Evolutionary conservation across 2,329 filamentous ascomycete species (phyloP), one percentile per base, ranked within the genome.

Genomic region (Fonsecaea pedrosoi): DNA sequence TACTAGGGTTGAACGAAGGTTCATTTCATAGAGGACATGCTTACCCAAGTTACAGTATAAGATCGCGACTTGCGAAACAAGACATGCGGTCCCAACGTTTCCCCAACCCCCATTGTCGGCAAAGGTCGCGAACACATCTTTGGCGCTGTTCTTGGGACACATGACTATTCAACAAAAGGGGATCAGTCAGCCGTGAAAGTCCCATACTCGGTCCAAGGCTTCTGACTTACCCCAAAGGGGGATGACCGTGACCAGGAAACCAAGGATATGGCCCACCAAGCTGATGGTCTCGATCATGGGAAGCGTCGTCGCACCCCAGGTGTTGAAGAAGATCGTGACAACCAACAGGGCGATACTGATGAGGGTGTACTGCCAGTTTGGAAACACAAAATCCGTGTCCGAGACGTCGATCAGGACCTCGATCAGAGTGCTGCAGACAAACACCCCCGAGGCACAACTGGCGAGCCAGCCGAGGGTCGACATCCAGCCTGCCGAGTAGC

Each of bases 401-500:
- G 67, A 71, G 8, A 81, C 73, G 15, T 76, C 73, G 65, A 80
- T 75, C 67, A 79, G 73, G 13, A 75, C 74, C 65, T 79, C 73
- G 55, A 81, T 74, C 45, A 80, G 72, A 0, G 75, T 77, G 4
- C 74, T 73, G 15, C 75, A 70, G n/a, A 81, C 71, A 50, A 77
- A 80, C 0, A 74, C 74, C 38, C 74, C 72, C 34, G 72, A 74
- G 6, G 78, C 75, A 6, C 75, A 73, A 60, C 73, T 73, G 15
- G 78, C 77, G 12, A 77, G 73, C 77, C 77, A 79, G 50, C 72
- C 75, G 9, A 79, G 73, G 1, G 77, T 77, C 2, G 72, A 74
- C 73, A 77, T 77, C 78, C 78, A 79, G 18, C 35, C 70, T 12
- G 81, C 79, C 37, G 79, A 77, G 70, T 83, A 84, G 60, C 81